Evolutionary conservation across 495 filamentous ascomycete species (phyloP), one percentile per base, ranked within the genome.

Genomic region (Coniosporium apollinis): DNA sequence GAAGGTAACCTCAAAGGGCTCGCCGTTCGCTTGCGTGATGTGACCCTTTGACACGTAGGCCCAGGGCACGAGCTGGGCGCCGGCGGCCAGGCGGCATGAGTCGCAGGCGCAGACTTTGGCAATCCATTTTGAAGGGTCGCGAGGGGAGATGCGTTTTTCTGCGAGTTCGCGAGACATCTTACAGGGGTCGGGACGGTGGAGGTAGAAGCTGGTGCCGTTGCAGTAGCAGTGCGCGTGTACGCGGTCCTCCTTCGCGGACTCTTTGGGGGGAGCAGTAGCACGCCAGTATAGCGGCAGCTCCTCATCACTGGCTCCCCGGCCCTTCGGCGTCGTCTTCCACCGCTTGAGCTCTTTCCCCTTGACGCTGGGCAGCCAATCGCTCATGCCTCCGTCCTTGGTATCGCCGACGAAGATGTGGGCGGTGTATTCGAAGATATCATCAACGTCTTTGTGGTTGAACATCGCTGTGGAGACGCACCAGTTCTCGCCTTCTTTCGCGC

Each of bases 51-150:
- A 75, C 11, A 80, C 52, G 39, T 80, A 82, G 0, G 71, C 63
- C 76, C 79, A 84, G 6, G 63, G 50, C 42, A 77, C 72, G 32
- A 78, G 67, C 32, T 80, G 75, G 21, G 74, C 75, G 3, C 78
- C 79, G 3, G 67, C 66, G 4, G 57, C 52, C 7, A 70, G 50
- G 18, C 76, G 67, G 51, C 79, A 84, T 2, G 67, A 67, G 4
- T 49, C 54, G 50, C 78, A 82, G 0, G 64, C 62, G 48, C 77
- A 82, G n/a, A 67, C 65, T 3, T 73, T 75, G 5, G 73, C 67
- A 2, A 77, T 55, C 51, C 72, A 82, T 30, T 59, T 66, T n/a
- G 44, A 58, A 19, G 52, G 42, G 24, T 39, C 44, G n/a, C n/a
- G n/a, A n/a, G n/a, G n/a, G n/a, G n/a, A n/a, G n/a, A n/a, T n/a